Percentiles rank a stretch among this genome's conserved stretches.
These are phyloP conservation scores for Alternaria gaisen DNA, from an alignment of 2,329 filamentous ascomycete species.

Conservation along the genomic window DNA sequence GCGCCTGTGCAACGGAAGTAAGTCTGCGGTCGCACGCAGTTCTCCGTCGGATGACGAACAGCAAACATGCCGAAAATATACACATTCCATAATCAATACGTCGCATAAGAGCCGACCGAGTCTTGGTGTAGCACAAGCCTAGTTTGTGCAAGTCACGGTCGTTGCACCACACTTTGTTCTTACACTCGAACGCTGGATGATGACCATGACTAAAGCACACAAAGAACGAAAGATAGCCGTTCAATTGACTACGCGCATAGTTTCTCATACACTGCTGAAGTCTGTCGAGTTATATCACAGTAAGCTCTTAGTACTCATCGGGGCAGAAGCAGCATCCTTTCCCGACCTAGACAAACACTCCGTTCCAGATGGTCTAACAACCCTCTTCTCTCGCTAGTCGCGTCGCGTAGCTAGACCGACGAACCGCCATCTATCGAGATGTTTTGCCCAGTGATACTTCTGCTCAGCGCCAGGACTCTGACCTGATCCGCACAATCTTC, in stretches of 20 bases:
- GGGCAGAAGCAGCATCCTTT: too few species aligned
- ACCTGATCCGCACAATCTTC: conserved; percentile 56
- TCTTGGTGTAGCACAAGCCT: not conserved
- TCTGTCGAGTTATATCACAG: not conserved
- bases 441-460: conserved; percentile 51
- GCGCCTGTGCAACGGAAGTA: not conserved
- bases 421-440: conserved; percentile 50
- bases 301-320: too few species aligned
- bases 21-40: not conserved
- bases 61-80: not conserved
- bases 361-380: not conserved
- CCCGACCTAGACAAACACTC: not conserved
- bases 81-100: not conserved
- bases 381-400: not conserved
- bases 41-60: not conserved
- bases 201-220: not conserved
- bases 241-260: not conserved
- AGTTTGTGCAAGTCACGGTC: not conserved
- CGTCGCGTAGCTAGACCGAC: conserved; percentile 13
- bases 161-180: not conserved
- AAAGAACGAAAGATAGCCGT: not conserved
- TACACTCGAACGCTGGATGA: not conserved
- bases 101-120: not conserved
- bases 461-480: conserved; percentile 44
- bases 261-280: not conserved